Evolutionary conservation across 2,329 filamentous ascomycete genomes (phyloP), one percentile per base, ranked within the genome.

Genomic region (Scorias spongiosa): DNA sequence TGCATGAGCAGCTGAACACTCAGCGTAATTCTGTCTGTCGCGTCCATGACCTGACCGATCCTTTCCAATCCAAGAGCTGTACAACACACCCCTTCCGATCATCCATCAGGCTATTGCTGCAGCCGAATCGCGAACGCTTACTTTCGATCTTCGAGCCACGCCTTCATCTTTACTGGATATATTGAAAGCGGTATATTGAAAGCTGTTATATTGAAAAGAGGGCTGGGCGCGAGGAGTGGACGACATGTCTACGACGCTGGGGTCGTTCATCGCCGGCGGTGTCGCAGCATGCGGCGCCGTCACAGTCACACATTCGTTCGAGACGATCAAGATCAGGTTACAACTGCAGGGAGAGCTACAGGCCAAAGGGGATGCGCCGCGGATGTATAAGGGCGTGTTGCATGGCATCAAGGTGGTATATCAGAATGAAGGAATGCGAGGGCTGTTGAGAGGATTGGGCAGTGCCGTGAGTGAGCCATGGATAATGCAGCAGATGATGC

Each of bases 271-370:
- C 57, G 89, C 91, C 45, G 91, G 91, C 62, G 91, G 91, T 61
- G 84, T 98, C 60, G 91, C 91, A 60, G 91, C 91, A 52, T 96
- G 89, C 67, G 91, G 91, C 60, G 91, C 91, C 51, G 91, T 98
- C 46, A 96, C 89, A 36, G 88, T 93, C 52, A 96, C 91, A 42
- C 91, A 98, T 66, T 88, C 88, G 45, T 96, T 96, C 68, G 91
- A 98, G 68, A 96, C 89, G 10, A 87, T 98, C 63, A 98, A 98
- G 76, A 96, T 96, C 61, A 84, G 86, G 57, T 79, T 98, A 75
- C 91, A 98, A 69, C 66, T 98, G 44, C 91, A 98, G 65, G 91
- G 91, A 64, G 91, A 98, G 65, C 76, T 98, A 44, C 86, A 95
- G 60, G 72, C 80, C 46, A 94, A 88, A 62, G 78, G 79, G 54